A percentile compares a stretch with the other conserved stretches of the same genome.
These are phyloP conservation scores for Tubosaeta brunneosetosa DNA, from an alignment of 768 basidiomycete species.

Conservation along the genomic window DNA sequence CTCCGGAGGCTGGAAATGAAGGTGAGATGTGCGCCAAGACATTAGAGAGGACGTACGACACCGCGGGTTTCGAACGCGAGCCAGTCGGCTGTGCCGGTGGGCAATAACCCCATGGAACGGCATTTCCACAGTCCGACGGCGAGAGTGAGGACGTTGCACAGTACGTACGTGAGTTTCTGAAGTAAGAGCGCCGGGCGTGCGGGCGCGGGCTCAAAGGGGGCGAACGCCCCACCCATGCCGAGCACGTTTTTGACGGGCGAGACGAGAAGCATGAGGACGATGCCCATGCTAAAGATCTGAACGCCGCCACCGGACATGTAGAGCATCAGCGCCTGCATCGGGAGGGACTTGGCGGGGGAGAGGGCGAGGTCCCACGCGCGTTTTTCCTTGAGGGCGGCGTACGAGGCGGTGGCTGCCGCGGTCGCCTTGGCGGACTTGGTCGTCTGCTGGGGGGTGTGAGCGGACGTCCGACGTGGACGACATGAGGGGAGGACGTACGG, in stretches of 20 bases:
- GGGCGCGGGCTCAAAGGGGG: conserved; percentile 44
- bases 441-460: conserved; percentile 37
- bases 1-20: conserved; percentile 38
- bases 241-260: conserved; percentile 81
- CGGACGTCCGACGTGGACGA: not conserved
- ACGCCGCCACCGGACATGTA: conserved; percentile 98
- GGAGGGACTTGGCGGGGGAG: conserved; percentile 82
- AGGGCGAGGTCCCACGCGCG: conserved; percentile 86
- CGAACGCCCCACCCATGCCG: conserved; percentile 74
- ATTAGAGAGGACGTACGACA: conserved; percentile 34
- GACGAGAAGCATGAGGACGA: conserved; percentile 88
- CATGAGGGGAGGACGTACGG: conserved; percentile 8
- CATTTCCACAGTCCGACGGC: conserved; percentile 91
- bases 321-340: conserved; percentile 98
- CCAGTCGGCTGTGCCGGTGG: conserved; percentile 92
- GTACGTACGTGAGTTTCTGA: conserved; percentile 67
- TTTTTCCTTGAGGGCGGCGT: conserved; percentile 66
- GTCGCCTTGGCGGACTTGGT: conserved; percentile 37
- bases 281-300: conserved; percentile 96
- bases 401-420: conserved; percentile 39
- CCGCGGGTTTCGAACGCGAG: conserved; percentile 86
- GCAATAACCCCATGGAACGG: conserved; percentile 85
- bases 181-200: conserved; percentile 46
- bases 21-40: not conserved
- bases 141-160: conserved; percentile 74